These are phyloP conservation scores for Xylaria digitata DNA, from an alignment of 2,329 filamentous ascomycete genomes.

Conservation along the genomic window DNA sequence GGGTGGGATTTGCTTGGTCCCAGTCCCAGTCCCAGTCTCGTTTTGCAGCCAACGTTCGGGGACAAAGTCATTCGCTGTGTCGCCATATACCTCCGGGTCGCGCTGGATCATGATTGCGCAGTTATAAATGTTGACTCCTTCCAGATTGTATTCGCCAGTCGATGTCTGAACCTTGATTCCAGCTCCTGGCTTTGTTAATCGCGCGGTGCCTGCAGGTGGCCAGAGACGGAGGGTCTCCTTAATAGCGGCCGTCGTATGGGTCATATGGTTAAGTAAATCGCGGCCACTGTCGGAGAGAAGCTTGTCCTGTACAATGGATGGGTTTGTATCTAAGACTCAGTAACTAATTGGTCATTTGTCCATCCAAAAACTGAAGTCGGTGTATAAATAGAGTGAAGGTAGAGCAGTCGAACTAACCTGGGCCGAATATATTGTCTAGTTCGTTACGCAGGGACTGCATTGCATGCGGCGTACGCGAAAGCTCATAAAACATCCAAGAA, in stretches of 20 bases:
- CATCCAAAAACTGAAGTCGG: too few species aligned
- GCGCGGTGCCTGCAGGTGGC: conserved; percentile 32
- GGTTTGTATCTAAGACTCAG: conserved; percentile 17
- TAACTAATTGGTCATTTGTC: neutral
- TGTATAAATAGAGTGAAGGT: neutral
- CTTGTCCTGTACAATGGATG: conserved; percentile 11
- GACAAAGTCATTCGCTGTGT: conserved; percentile 27
- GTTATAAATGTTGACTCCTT: conserved; percentile 39
- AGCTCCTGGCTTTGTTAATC: conserved; percentile 26
- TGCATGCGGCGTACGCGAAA: neutral
- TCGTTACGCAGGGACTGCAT: neutral
- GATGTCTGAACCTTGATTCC: conserved; percentile 36
- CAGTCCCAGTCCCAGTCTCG: neutral
- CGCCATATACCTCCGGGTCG: conserved; percentile 28
- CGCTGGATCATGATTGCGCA: conserved; percentile 26
- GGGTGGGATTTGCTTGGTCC: conserved; percentile 8
- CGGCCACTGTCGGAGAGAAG: neutral
- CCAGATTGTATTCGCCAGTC: conserved; percentile 32
- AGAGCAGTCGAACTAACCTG: conserved; percentile 18
- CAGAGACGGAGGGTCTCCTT: conserved; percentile 35
- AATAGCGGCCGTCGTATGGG: conserved; percentile 32
- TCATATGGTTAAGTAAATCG: conserved; percentile 30
- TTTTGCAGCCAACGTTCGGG: conserved; percentile 26
- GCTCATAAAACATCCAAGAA: conserved; percentile 10
- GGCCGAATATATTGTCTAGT: neutral